phyloP scores from a whole-genome alignment of 345 rosid genomes.

The Aethionema arabicum region DNA sequence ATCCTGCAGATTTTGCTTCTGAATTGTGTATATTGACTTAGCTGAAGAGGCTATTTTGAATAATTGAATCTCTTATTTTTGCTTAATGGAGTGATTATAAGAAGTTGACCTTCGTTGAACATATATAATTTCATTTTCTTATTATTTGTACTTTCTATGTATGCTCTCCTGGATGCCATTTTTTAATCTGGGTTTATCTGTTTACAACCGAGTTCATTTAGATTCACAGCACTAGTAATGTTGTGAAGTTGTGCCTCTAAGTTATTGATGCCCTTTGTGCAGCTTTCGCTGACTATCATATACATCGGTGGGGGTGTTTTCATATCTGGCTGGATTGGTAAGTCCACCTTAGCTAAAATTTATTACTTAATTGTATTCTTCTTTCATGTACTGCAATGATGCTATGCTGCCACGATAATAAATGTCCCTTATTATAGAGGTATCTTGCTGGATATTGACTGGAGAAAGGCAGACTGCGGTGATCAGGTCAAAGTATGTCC shows the following conservation, averaged over 20 bases:
- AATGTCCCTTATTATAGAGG: conserved; percentile 67
- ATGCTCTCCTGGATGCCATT: conserved; percentile 20
- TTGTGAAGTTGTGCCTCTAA: conserved; percentile 15
- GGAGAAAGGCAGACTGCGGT: conserved; percentile 99
- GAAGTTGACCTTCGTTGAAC: conserved; percentile 10
- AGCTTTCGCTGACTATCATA: conserved; percentile 79
- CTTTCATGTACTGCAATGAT: conserved; percentile 16
- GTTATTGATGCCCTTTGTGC: conserved; percentile 38
- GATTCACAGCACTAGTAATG: conserved; percentile 6
- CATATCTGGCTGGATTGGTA: conserved; percentile 98
- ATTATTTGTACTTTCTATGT: conserved; percentile 3
- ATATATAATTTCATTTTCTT: conserved; percentile 7
- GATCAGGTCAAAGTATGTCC: conserved; percentile 90
- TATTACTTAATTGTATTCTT: conserved; percentile 4
- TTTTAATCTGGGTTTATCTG: conserved; percentile 1
- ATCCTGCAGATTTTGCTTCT: conserved; percentile 11
- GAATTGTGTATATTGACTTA: not conserved
- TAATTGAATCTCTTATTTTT: not conserved
- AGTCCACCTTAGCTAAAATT: conserved; percentile 30
- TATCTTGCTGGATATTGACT: conserved; percentile 99
- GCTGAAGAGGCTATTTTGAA: conserved; percentile 15
- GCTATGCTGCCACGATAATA: conserved; percentile 30
- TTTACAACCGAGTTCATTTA: not conserved
- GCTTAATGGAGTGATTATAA: conserved; percentile 20
- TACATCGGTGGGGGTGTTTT: conserved; percentile 88